Evolutionary conservation across 208 protist genomes (phyloP).

Genomic region (Trypanosoma conorhini): DNA sequence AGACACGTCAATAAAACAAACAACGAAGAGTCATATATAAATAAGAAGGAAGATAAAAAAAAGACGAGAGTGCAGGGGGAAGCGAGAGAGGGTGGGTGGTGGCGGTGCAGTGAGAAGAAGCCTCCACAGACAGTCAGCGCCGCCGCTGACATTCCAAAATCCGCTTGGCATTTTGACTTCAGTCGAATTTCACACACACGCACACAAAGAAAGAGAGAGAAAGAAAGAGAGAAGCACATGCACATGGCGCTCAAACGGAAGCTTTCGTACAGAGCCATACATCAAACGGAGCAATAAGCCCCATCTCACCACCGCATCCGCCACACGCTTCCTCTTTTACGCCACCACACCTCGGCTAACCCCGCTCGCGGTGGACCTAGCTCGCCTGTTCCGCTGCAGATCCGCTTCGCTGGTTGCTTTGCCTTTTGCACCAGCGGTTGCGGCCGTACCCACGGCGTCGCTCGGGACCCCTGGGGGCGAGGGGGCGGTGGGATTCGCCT

Average conservation of each 20-base stretch:
- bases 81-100: neutral
- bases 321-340: slow-evolving; percentile 1
- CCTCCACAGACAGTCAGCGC: neutral
- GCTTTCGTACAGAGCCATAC: neutral
- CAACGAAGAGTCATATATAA: neutral
- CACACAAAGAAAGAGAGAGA: slow-evolving; percentile 12
- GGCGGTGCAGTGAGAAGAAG: neutral
- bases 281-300: slow-evolving; percentile 8
- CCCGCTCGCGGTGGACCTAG: neutral
- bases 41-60: neutral
- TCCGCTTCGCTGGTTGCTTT: neutral
- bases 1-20: too few species aligned
- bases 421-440: neutral
- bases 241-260: neutral
- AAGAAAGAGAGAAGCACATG: neutral
- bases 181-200: neutral
- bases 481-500: neutral
- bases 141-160: neutral
- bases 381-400: neutral
- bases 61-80: neutral
- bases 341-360: neutral
- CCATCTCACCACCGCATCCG: neutral
- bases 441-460: neutral
- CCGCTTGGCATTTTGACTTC: neutral
- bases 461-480: neutral